Evolutionary conservation across 495 filamentous ascomycete species (phyloP), one percentile per base, ranked within the genome.

Genomic region (Umbilicaria muhlenbergii): DNA sequence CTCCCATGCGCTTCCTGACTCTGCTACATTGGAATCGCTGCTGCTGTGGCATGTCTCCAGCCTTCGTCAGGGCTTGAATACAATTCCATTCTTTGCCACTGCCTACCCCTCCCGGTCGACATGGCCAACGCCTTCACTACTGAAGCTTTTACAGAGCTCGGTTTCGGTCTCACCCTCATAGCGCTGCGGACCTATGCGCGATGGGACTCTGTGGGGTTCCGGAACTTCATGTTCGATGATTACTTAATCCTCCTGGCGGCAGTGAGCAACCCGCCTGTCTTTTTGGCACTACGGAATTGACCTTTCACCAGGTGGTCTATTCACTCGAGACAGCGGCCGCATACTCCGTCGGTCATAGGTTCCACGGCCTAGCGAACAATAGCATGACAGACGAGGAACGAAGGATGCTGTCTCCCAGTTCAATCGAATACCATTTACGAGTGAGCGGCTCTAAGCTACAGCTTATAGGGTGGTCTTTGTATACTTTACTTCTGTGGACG

Each of bases 361-460:
- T 66, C 62, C 59, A 46, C 49, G 55, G 65, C 32, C 51, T 75
- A 7, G 70, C 72, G 28, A 78, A 76, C 44, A 77, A 71, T 45
- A 47, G 61, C 33, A 74, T 78, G 65, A 73, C 69, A 1, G 63
- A 67, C 15, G 58, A 59, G 11, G 51, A 73, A 34, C 63, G 74
- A 19, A 51, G 45, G 3, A 42, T 53, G 5, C 56, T 78, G 0
- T 54, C 62, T 8, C 64, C 65, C 0, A 33, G 52, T n/a, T 67
- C 65, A 12, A 44, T 58, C 28, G 71, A 77, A 47, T 71, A 70
- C 43, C 40, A 39, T 5, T 44, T 66, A 28, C 66, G 74, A 12
- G 70, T 75, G 0, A 66, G 65, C 8, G 74, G 74, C 0, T 74
- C 70, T 13, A 77, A 77, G 49, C 65, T 65, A 1, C 71, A 81